Conservation (phyloP, 1,284 basidiomycete species). For the Puccinia horiana region DNA sequence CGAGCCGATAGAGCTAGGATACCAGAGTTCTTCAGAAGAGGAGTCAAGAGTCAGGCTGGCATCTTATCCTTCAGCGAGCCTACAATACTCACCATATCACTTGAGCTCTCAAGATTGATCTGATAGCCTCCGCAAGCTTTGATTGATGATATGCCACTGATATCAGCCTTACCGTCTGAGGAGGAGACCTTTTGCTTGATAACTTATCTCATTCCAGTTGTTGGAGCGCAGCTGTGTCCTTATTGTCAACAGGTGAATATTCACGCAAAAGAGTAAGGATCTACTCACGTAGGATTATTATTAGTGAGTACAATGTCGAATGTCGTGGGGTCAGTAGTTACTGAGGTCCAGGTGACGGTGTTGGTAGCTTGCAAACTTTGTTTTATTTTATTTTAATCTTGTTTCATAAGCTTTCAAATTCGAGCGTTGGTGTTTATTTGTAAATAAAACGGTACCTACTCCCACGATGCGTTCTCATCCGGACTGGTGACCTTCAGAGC, state of each 20-base stretch:
- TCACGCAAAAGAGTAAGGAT: not conserved
- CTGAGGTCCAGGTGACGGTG: not conserved
- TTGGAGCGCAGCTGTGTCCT: not conserved
- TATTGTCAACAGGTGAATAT: not conserved
- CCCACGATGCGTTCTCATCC: not conserved
- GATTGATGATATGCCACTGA: not conserved
- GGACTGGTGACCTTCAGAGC: slow-evolving; percentile 2
- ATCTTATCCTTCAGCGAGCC: not conserved
- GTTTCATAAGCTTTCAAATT: not conserved
- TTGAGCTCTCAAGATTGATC: not conserved
- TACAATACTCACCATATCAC: not conserved
- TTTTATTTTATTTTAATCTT: not conserved
- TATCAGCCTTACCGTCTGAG: not conserved
- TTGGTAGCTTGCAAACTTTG: not conserved
- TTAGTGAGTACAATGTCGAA: not conserved
- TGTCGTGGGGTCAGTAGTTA: not conserved
- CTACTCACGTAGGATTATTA: not conserved
- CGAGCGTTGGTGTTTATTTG: not conserved
- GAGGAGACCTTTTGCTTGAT: not conserved
- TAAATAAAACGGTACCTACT: not conserved
- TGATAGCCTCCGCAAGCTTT: not conserved
- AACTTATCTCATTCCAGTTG: slow-evolving; percentile 2
- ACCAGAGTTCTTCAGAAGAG: not conserved
- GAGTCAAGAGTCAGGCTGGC: not conserved
- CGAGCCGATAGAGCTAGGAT: not conserved